Evolutionary conservation across 2,329 filamentous ascomycete species (phyloP).

Genomic region (Aspergillus texensis): DNA sequence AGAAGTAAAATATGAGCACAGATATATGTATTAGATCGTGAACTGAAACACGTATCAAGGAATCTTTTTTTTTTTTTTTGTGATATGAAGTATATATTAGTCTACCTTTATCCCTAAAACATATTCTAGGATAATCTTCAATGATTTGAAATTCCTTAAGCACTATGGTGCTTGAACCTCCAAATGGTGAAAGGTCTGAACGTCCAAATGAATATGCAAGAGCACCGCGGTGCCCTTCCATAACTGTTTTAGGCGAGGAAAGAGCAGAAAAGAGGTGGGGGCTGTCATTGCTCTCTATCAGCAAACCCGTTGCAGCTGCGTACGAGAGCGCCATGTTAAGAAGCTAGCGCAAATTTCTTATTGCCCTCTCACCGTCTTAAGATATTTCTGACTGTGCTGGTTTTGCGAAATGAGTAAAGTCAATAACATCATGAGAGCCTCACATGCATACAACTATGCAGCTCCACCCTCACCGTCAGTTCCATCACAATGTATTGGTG

Average conservation of each 20-base stretch:
- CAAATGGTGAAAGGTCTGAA: neutral
- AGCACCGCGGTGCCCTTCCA: no score
- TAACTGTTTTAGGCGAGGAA: no score
- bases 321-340: neutral
- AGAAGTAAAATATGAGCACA: neutral
- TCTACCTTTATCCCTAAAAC: neutral
- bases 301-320: neutral
- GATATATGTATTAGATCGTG: neutral
- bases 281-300: no score
- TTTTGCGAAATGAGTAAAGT: neutral
- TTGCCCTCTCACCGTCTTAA: neutral
- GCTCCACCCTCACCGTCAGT: conserved; percentile 3
- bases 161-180: neutral
- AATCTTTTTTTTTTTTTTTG: neutral
- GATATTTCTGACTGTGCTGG: neutral
- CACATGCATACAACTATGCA: neutral
- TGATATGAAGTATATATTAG: neutral
- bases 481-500: conserved; percentile 2
- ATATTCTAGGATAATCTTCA: no score
- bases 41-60: neutral
- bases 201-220: neutral
- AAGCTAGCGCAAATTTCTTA: neutral
- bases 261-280: no score
- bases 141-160: neutral
- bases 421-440: neutral